Conservation (phyloP, 805 yeast species). For the Saccharomycopsis malanga region DNA sequence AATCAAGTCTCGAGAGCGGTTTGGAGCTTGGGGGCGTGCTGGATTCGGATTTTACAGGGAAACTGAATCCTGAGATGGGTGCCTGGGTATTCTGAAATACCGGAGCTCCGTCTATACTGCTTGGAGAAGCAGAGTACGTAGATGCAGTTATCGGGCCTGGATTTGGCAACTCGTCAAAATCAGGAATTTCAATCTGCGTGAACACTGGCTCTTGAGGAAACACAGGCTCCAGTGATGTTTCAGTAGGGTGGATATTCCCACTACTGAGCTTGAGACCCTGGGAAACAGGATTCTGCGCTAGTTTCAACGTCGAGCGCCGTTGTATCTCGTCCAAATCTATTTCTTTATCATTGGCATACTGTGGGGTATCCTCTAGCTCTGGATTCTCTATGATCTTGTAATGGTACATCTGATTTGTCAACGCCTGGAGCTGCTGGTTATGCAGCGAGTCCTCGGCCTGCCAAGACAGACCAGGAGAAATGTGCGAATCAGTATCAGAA, state of each 20-base stretch:
- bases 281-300: neutral
- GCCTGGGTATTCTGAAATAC: neutral
- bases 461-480: neutral
- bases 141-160: neutral
- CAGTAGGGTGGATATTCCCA: neutral
- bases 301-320: slow-evolving; percentile 14
- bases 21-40: neutral
- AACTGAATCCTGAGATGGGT: neutral
- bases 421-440: too few relatives aligned
- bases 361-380: neutral
- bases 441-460: too few relatives aligned
- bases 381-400: slow-evolving; percentile 1
- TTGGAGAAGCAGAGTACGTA: neutral
- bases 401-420: neutral
- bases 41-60: neutral
- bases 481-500: neutral
- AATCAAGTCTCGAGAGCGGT: slow-evolving; percentile 6
- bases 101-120: neutral
- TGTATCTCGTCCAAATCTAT: slow-evolving; percentile 16
- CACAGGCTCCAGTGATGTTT: neutral
- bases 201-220: slow-evolving; percentile 4
- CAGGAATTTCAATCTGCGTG: slow-evolving; percentile 20
- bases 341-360: neutral
- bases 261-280: neutral
- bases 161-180: slow-evolving; percentile 12